Base-by-base conservation (phyloP, 2,329 filamentous ascomycete genomes). In the Clonostachys chloroleuca region DNA sequence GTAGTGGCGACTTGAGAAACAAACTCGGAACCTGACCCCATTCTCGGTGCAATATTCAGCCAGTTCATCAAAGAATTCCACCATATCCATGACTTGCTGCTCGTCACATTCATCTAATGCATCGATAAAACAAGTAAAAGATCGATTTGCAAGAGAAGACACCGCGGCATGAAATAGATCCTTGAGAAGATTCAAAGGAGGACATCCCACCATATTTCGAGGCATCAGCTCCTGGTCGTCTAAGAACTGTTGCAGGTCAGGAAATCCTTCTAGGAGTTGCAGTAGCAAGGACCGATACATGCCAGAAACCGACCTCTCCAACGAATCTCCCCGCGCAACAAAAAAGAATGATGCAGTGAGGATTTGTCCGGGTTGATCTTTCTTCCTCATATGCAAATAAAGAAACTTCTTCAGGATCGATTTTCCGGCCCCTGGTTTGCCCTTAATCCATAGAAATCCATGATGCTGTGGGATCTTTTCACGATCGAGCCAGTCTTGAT, bases 41-140 rank as follows among this genome's bases (percentile, higher is more conserved):
- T 24, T 48, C 5, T 54, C 46, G 0, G 56, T 45, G 4, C 63
- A 59, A 2, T 55, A 16, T 12, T 67, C 56, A 12, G 64, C 59
- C 0, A 77, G 47, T 0, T 62, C 52, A 43, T 74, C 64, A 13
- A 78, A 69, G 46, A 70, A 71, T 0, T 52, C 40, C 1, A 77
- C 54, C 68, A 78, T 75, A 0, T 66, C 61, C 34, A 61, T 60
- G 3, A 69, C 57, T 41, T 77, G 58, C 3, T 56, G 46, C 43
- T 73, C 67, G 5, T 72, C 59, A 47, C 72, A 76, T 51, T 78
- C 75, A 36, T 79, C 74, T 1, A 78, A 58, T 0, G 74, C 75
- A 47, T 75, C 70, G 34, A 48, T 45, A 24, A 45, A 45, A 17
- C 35, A 50, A 20, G 49, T 56, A 1, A 55, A 17, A 0, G 43